phyloP scores from a whole-genome alignment of 1,284 basidiomycete species.

The Sporisorium iseilematis-ciliati region DNA sequence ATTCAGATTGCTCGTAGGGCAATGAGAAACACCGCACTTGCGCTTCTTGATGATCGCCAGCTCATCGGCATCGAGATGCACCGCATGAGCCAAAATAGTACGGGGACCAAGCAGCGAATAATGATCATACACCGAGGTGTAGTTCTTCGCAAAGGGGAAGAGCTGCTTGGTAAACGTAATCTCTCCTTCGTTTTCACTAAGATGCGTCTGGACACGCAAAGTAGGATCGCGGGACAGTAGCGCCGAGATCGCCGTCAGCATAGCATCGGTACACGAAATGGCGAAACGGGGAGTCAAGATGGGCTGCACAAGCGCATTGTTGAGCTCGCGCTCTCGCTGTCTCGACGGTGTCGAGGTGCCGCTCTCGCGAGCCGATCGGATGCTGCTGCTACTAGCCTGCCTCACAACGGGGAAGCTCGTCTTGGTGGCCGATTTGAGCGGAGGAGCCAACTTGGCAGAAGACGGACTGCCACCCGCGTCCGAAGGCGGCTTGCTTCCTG shows the following conservation, averaged over 20 bases:
- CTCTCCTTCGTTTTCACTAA: slow-evolving; percentile 86
- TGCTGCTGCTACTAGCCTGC: slow-evolving; percentile 42
- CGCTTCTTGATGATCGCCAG: slow-evolving; percentile 78
- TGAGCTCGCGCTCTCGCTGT: slow-evolving; percentile 45
- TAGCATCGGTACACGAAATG: slow-evolving; percentile 84
- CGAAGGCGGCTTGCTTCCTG: slow-evolving; percentile 40
- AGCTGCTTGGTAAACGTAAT: slow-evolving; percentile 77
- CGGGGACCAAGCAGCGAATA: slow-evolving; percentile 81
- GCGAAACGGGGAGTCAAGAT: slow-evolving; percentile 95
- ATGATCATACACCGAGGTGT: slow-evolving; percentile 80
- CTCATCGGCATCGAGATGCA: slow-evolving; percentile 81
- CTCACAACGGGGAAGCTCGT: slow-evolving; percentile 22
- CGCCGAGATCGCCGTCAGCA: slow-evolving; percentile 78
- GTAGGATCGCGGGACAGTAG: slow-evolving; percentile 72
- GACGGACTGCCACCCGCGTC: slow-evolving; percentile 43
- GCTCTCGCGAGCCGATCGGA: slow-evolving; percentile 41
- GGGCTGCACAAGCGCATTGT: slow-evolving; percentile 78
- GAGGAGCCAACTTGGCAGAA: slow-evolving; percentile 23
- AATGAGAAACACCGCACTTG: slow-evolving; percentile 87
- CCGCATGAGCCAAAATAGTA: slow-evolving; percentile 91
- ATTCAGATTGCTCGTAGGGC: slow-evolving; percentile 89
- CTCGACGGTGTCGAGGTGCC: slow-evolving; percentile 47
- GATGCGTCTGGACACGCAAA: slow-evolving; percentile 90
- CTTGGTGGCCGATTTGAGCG: slow-evolving; percentile 21
- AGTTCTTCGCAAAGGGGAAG: slow-evolving; percentile 73